Evolutionary conservation across 805 yeast species (phyloP).

Genomic region (Kazachstania africana): DNA sequence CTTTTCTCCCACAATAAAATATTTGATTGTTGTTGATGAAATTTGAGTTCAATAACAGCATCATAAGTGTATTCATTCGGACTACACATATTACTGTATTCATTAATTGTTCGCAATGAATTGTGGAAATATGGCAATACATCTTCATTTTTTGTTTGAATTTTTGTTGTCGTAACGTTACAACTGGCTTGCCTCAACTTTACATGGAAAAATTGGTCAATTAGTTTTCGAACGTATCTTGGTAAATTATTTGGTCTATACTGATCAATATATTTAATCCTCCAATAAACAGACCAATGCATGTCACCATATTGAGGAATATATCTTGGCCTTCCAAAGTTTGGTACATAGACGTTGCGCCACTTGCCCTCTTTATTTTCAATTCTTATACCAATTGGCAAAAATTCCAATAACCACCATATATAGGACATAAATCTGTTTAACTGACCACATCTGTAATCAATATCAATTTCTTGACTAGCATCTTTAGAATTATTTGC

Average conservation of each 20-base stretch:
- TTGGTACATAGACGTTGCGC: conserved; percentile 40
- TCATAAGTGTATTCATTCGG: background rate
- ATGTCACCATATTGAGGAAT: conserved; percentile 36
- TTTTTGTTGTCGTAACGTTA: no score
- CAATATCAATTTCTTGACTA: background rate
- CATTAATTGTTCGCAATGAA: background rate
- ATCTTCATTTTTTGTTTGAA: no score
- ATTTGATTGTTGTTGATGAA: conserved; percentile 7
- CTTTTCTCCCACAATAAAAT: conserved; percentile 21
- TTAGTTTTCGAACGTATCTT: conserved; percentile 17
- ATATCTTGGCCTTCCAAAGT: conserved; percentile 41
- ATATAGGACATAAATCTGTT: conserved; percentile 13
- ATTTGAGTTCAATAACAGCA: conserved; percentile 4
- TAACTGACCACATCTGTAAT: conserved; percentile 4
- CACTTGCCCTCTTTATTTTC: conserved; percentile 40
- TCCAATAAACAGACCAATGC: conserved; percentile 59
- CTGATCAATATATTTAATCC: conserved; percentile 35
- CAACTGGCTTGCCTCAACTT: no score
- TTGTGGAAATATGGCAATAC: background rate
- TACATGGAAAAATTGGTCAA: no score
- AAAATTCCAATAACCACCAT: conserved; percentile 54
- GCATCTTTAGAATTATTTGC: background rate
- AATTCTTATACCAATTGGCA: conserved; percentile 45
- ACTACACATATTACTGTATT: background rate
- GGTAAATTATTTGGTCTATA: conserved; percentile 39